These are phyloP conservation scores for Capsicum pubescens DNA, from an alignment of 257 asterid species.

Conservation along the genomic window DNA sequence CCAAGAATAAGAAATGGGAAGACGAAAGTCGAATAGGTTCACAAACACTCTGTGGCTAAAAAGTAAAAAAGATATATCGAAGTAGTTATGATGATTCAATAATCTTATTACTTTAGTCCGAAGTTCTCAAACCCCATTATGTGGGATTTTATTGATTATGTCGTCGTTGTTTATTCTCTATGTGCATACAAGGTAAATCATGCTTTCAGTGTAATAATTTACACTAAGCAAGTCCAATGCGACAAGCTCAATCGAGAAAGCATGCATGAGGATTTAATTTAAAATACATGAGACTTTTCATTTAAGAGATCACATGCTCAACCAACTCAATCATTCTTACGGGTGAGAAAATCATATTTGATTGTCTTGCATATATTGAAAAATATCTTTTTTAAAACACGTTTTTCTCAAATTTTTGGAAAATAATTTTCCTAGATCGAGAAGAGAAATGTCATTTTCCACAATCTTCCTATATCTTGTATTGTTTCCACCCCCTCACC, in stretches of 20 bases:
- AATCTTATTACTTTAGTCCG: too few relatives aligned
- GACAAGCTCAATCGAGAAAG: background rate
- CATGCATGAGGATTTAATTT: rapidly evolving
- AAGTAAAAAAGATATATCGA: too few relatives aligned
- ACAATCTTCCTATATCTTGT: background rate
- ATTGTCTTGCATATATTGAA: background rate
- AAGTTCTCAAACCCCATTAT: too few relatives aligned
- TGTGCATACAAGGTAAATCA: too few relatives aligned
- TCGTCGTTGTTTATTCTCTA: too few relatives aligned
- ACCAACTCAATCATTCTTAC: background rate
- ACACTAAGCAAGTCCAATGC: background rate
- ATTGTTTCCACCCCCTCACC: background rate
- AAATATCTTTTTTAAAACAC: background rate
- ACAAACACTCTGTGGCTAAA: too few relatives aligned
- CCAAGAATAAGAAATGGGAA: too few relatives aligned
- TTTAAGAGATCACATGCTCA: background rate
- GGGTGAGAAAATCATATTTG: background rate
- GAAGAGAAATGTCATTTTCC: background rate
- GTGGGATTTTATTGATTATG: too few relatives aligned
- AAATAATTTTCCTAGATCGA: background rate
- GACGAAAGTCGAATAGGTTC: too few relatives aligned
- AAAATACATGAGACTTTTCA: too few relatives aligned
- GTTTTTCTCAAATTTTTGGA: background rate
- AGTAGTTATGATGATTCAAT: too few relatives aligned
- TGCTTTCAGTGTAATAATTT: too few relatives aligned